Evolutionary conservation across 495 filamentous ascomycete species (phyloP), one percentile per base, ranked within the genome.

Genomic region (Aspergillus bridgeri): DNA sequence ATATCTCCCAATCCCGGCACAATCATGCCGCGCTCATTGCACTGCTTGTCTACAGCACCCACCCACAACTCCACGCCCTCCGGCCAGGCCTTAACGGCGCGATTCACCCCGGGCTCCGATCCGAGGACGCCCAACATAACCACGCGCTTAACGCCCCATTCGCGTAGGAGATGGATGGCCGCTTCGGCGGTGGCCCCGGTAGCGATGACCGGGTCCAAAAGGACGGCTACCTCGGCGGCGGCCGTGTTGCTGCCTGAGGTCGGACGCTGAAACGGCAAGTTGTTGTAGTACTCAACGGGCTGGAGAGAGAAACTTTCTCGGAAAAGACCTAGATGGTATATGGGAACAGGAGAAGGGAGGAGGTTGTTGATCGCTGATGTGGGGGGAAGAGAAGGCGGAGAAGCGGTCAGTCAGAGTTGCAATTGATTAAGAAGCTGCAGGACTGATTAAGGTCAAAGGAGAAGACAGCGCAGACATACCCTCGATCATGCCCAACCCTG

Each of bases 231-330:
- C 23, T 83, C 79, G 1, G 76, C 75, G 13, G 75, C 69, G 9
- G 81, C 78, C 3, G 68, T 70, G 48, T 78, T 74, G 44, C 54
- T 57, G 20, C 63, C 65, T 25, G 62, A 70, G 8, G 59, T 72
- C 57, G 53, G 65, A 29, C 61, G 76, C 65, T 91, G 85, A 71
- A 90, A 89, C 38, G 93, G 92, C 19, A 98, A 89, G 73, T 98
- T 98, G 77, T 86, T 98, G 80, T 98, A 98, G 81, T 98, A 98
- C 76, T 98, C 93, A 48, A 98, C 93, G 0, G 93, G 92, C 51
- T 88, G 83, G 24, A 96, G 86, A 38, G 89, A 89, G 58, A 83
- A 81, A 27, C 86, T 88, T 66, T 96, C 93, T 64, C 93, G 89
- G 77, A 89, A 98, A 59, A 98, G 85, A 46, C 93, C 93, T 21